phyloP scores from a whole-genome alignment of 129 eudicot genomes.

The Flaveria trinervia region DNA sequence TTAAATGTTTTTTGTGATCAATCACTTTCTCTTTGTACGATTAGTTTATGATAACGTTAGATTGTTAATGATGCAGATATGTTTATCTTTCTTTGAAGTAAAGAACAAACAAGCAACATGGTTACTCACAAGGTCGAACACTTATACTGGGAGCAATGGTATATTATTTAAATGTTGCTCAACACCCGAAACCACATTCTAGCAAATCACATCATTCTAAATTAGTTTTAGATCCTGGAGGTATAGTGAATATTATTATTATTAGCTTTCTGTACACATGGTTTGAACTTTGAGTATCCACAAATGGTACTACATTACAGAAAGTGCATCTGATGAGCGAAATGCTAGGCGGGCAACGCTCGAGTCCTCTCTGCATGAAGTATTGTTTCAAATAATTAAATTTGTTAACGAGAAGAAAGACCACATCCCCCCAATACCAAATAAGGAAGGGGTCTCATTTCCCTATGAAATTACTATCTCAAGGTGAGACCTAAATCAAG shows the following conservation, averaged over 20 bases:
- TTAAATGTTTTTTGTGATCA: slow-evolving; percentile 9
- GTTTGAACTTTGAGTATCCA: background rate
- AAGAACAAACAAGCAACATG: slow-evolving; percentile 88
- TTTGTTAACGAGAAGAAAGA: slow-evolving; percentile 97
- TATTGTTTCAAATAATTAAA: slow-evolving; percentile 90
- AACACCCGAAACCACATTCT: slow-evolving; percentile 66
- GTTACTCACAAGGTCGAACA: slow-evolving; percentile 95
- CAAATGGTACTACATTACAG: background rate
- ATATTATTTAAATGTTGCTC: slow-evolving; percentile 78
- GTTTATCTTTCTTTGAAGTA: slow-evolving; percentile 88
- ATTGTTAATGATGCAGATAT: slow-evolving; percentile 58
- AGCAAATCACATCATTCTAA: slow-evolving; percentile 84
- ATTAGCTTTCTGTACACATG: background rate
- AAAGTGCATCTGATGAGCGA: slow-evolving; percentile 32
- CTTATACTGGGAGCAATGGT: slow-evolving; percentile 96
- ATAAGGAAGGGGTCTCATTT: slow-evolving; percentile 76
- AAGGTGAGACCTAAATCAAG: slow-evolving; percentile 51
- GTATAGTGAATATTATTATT: slow-evolving; percentile 34
- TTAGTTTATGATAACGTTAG: background rate
- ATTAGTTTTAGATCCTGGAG: slow-evolving; percentile 77
- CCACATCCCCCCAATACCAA: slow-evolving; percentile 91
- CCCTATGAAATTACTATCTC: slow-evolving; percentile 96
- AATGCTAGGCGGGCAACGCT: slow-evolving; percentile 71
- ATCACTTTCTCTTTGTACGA: background rate
- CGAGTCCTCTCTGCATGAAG: slow-evolving; percentile 83